phyloP scores from a whole-genome alignment of 176 grass and related monocot species.

The Avena atlantica region DNA sequence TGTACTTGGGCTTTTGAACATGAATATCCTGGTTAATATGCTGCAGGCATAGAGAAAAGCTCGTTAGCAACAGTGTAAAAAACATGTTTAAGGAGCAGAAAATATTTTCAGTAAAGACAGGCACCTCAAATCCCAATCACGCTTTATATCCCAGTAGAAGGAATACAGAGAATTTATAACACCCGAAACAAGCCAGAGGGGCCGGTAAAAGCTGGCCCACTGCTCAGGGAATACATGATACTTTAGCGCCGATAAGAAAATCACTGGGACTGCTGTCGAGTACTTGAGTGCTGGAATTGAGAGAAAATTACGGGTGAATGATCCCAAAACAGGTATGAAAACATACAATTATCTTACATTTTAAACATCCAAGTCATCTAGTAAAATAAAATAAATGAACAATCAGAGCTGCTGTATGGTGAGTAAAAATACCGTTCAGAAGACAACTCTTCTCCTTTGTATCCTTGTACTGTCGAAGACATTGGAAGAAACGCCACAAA shows the following conservation, averaged over 20 bases:
- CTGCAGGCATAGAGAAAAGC: constrained; percentile 49
- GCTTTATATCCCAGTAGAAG: constrained; percentile 97
- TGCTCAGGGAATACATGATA: constrained; percentile 86
- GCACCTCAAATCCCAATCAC: constrained; percentile 98
- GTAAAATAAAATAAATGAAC: constrained; percentile 1
- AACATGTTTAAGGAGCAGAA: background rate
- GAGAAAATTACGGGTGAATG: constrained; percentile 25
- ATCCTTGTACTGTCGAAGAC: constrained; percentile 94
- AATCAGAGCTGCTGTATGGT: constrained; percentile 24
- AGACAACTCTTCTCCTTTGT: constrained; percentile 93
- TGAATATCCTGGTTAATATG: constrained; percentile 88
- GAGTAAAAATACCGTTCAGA: constrained; percentile 79
- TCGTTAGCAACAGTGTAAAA: constrained; percentile 43
- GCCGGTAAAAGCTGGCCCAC: constrained; percentile 83
- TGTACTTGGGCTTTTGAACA: constrained; percentile 85
- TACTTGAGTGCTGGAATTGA: constrained; percentile 86
- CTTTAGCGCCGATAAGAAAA: constrained; percentile 95
- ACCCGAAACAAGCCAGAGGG: constrained; percentile 90
- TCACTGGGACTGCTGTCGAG: constrained; percentile 85
- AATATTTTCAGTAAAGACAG: constrained; percentile 21
- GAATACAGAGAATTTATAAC: constrained; percentile 94
- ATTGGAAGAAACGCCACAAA: constrained; percentile 95
- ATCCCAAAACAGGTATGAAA: constrained; percentile 5
- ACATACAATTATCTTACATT: background rate
- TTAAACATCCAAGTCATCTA: constrained; percentile 39